Evolutionary conservation across 2,329 filamentous ascomycete species (phyloP).

Genomic region (Penicillium thymicola): DNA sequence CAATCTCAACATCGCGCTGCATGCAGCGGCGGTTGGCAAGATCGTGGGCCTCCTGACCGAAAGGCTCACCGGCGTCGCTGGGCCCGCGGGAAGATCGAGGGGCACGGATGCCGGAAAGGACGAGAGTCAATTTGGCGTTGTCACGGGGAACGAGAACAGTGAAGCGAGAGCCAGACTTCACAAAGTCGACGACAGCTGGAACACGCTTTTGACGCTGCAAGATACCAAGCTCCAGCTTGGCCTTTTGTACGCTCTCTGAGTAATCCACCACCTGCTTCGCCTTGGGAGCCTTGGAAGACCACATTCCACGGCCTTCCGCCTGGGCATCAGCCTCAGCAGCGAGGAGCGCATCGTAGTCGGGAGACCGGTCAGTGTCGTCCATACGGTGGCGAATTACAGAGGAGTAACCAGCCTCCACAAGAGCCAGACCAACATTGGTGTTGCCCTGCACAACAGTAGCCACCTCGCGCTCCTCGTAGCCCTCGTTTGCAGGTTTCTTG

Average conservation of each 20-base stretch:
- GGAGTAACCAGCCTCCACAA: conserved; percentile 91
- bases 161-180: conserved; percentile 94
- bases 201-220: conserved; percentile 89
- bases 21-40: conserved; percentile 83
- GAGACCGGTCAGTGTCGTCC: conserved; percentile 88
- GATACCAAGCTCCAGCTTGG: conserved; percentile 85
- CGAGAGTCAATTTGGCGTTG: conserved; percentile 89
- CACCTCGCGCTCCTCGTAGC: conserved; percentile 92
- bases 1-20: conserved; percentile 94
- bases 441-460: conserved; percentile 79
- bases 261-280: conserved; percentile 81
- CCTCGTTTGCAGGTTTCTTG: conserved; percentile 81
- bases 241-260: conserved; percentile 89
- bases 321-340: conserved; percentile 60
- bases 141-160: conserved; percentile 88
- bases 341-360: conserved; percentile 73
- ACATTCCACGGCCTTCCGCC: conserved; percentile 88
- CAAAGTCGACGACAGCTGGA: conserved; percentile 91
- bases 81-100: conserved; percentile 80
- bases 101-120: conserved; percentile 87
- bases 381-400: conserved; percentile 93
- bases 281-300: conserved; percentile 84
- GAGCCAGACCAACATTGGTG: conserved; percentile 77
- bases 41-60: conserved; percentile 90
- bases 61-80: conserved; percentile 82